A percentile compares a stretch with the other conserved stretches of the same genome.
These are phyloP conservation scores for Penicillium sp. DNA, from an alignment of 2,329 filamentous ascomycete species.

Conservation along the genomic window DNA sequence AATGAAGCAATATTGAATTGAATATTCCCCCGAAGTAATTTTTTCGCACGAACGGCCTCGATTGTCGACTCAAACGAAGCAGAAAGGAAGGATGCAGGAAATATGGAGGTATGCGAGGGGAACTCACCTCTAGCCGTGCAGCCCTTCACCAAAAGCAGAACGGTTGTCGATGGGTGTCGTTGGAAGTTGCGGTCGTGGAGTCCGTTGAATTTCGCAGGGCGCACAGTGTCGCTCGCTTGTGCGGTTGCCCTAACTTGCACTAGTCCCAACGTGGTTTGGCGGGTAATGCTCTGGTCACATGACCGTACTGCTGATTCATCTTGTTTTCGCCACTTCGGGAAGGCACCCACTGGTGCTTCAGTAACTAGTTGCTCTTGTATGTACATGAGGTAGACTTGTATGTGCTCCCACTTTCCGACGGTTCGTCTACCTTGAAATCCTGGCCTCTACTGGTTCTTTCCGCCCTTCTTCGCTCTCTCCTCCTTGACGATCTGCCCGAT, in stretches of 20 bases:
- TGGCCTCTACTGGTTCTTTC: slow-evolving; percentile 22
- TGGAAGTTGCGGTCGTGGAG: slow-evolving; percentile 41
- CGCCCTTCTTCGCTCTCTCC: slow-evolving; percentile 35
- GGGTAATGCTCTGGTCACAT: slow-evolving; percentile 17
- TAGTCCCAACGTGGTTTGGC: slow-evolving; percentile 29
- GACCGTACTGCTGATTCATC: slow-evolving; percentile 19
- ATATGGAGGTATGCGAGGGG: slow-evolving; percentile 14
- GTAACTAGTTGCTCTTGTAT: background rate
- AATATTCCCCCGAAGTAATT: slow-evolving; percentile 9
- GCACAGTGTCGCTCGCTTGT: slow-evolving; percentile 45
- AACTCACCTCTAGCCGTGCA: slow-evolving; percentile 46
- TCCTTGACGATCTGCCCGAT: slow-evolving; percentile 46
- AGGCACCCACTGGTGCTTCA: background rate
- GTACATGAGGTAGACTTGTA: background rate
- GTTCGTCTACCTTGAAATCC: background rate
- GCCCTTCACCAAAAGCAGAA: slow-evolving; percentile 47
- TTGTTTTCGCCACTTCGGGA: background rate
- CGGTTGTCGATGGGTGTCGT: slow-evolving; percentile 42
- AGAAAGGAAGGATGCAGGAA: slow-evolving; percentile 25
- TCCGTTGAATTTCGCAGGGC: slow-evolving; percentile 44
- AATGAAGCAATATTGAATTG: slow-evolving; percentile 10
- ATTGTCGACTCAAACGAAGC: slow-evolving; percentile 27
- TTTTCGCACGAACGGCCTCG: slow-evolving; percentile 10
- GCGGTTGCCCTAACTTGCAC: slow-evolving; percentile 42
- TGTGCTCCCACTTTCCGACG: background rate